phyloP scores from a whole-genome alignment of 129 eudicot genomes.

The Pseudognaphalium luteoalbum region DNA sequence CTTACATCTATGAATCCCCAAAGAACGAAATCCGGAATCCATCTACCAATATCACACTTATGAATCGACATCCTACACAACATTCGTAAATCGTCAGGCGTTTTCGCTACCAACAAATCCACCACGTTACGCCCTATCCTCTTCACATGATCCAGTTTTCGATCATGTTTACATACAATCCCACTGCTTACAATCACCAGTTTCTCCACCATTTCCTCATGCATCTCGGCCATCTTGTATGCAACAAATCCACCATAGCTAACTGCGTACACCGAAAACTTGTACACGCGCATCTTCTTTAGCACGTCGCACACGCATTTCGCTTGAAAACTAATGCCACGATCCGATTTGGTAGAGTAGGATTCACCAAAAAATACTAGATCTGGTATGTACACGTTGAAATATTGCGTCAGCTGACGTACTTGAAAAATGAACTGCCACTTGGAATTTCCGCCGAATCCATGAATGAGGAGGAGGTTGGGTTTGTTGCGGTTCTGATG shows the following conservation, averaged over 20 bases:
- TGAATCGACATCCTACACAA: conserved; percentile 46
- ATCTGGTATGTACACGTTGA: conserved; percentile 71
- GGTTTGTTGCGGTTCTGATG: conserved; percentile 37
- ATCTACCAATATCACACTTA: conserved; percentile 39
- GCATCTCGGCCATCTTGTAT: conserved; percentile 62
- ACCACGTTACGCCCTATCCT: conserved; percentile 38
- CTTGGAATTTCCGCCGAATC: conserved; percentile 60
- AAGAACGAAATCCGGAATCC: conserved; percentile 59
- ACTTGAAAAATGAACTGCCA: conserved; percentile 64
- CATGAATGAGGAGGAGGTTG: conserved; percentile 62
- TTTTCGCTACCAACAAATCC: conserved; percentile 58
- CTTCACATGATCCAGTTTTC: conserved; percentile 44
- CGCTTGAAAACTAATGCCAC: conserved; percentile 61
- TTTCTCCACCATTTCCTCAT: conserved; percentile 64
- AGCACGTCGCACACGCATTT: conserved; percentile 50
- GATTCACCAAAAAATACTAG: conserved; percentile 73
- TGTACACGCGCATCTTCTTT: conserved; percentile 53
- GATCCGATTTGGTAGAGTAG: conserved; percentile 35
- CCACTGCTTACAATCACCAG: conserved; percentile 71
- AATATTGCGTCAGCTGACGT: conserved; percentile 13
- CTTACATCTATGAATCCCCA: conserved; percentile 54
- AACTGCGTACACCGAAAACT: conserved; percentile 58
- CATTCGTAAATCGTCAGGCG: conserved; percentile 45
- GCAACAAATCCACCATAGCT: conserved; percentile 91
- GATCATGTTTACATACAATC: conserved; percentile 48